A percentile compares a stretch with the other conserved stretches of the same genome.
These are phyloP conservation scores for Cryomyces antarcticus DNA, from an alignment of 495 filamentous ascomycete genomes.

Conservation along the genomic window DNA sequence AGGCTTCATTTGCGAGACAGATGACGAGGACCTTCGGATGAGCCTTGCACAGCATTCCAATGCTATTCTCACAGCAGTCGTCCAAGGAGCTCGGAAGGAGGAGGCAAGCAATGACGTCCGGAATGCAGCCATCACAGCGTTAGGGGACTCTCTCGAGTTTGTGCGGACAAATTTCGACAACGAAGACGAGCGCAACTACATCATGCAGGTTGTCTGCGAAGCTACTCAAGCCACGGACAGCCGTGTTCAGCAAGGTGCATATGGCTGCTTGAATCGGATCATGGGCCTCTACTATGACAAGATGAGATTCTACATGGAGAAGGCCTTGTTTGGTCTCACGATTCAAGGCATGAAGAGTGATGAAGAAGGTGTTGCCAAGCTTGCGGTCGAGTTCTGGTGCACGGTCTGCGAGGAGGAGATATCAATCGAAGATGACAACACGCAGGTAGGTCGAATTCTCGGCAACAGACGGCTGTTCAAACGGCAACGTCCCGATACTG, in stretches of 20 bases:
- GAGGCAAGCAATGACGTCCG: constrained; percentile 80
- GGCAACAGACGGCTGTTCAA: too few species aligned
- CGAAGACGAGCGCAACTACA: constrained; percentile 96
- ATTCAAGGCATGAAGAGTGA: constrained; percentile 96
- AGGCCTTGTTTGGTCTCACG: constrained; percentile 93
- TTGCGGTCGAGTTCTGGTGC: constrained; percentile 98
- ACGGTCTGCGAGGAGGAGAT: constrained; percentile 98
- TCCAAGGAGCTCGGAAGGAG: constrained; percentile 91
- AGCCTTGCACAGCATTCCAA: constrained; percentile 76
- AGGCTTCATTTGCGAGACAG: constrained; percentile 93
- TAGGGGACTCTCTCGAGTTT: constrained; percentile 95
- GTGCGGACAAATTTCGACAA: constrained; percentile 96
- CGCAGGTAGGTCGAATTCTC: constrained; percentile 36
- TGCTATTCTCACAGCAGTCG: constrained; percentile 90
- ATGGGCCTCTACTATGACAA: constrained; percentile 98
- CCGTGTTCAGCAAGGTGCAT: constrained; percentile 84
- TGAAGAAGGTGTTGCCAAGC: constrained; percentile 93
- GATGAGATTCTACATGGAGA: constrained; percentile 99
- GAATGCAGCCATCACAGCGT: constrained; percentile 73
- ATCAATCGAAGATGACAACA: constrained; percentile 90
- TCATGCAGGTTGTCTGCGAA: constrained; percentile 99
- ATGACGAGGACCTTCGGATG: constrained; percentile 67
- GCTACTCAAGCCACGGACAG: constrained; percentile 81
- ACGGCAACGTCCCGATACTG: too few species aligned
- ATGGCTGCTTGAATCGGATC: constrained; percentile 91